Evolutionary conservation across 148 eudicot species (phyloP).

Genomic region (Persicaria maculosa): DNA sequence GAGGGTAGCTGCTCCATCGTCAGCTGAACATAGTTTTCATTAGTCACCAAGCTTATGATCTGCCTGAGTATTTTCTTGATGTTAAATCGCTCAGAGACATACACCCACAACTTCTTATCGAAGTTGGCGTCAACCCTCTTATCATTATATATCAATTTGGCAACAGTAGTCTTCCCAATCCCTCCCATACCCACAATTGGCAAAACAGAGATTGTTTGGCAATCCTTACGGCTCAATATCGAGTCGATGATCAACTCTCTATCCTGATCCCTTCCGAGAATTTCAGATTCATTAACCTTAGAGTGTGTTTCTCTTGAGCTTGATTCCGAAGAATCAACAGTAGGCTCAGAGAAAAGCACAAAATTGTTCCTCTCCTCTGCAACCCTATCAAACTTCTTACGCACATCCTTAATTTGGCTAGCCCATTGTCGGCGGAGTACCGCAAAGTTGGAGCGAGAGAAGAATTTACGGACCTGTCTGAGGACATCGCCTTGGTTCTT

Average conservation of each 20-base stretch:
- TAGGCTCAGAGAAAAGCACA: neutral
- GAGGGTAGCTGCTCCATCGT: too few relatives aligned
- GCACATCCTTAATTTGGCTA: neutral
- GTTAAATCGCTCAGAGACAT: slow-evolving; percentile 14
- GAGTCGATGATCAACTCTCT: neutral
- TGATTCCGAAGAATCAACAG: neutral
- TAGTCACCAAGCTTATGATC: too few relatives aligned
- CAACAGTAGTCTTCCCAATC: slow-evolving; percentile 26
- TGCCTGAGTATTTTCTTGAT: neutral
- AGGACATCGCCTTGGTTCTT: neutral
- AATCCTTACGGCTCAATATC: neutral
- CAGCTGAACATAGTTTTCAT: too few relatives aligned
- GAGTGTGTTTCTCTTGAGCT: neutral
- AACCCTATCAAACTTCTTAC: neutral
- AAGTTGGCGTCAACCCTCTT: neutral
- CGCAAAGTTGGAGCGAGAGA: slow-evolving; percentile 6
- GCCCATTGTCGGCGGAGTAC: neutral
- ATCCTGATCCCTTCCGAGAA: slow-evolving; percentile 22
- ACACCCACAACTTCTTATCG: slow-evolving; percentile 19
- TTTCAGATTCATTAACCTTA: neutral
- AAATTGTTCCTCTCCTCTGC: neutral
- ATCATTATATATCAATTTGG: slow-evolving; percentile 21
- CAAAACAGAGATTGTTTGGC: slow-evolving; percentile 3
- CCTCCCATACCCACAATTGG: slow-evolving; percentile 22
- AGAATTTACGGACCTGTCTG: slow-evolving; percentile 15